Base-by-base conservation (phyloP, 192 early-diverging fungal genomes). In the Umbelopsis ramanniana region DNA sequence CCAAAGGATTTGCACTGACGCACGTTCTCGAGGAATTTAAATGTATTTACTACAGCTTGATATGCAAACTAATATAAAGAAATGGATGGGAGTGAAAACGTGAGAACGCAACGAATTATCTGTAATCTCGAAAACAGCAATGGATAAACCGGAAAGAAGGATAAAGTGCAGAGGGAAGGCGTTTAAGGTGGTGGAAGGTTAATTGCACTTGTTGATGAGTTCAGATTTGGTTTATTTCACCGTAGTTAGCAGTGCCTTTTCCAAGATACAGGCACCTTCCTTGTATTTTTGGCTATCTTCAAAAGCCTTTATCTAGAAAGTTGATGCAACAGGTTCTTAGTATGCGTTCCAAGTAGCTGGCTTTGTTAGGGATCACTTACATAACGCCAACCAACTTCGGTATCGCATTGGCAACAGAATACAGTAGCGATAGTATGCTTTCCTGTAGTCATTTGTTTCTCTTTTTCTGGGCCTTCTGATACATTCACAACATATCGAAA, bases 211-310 rank as follows among this genome's bases (percentile, higher is more conserved):
- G 6, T 43, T 43, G 40, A 5, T 43, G 40, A 43, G 3, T 43
- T 43, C 6, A 43, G 11, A 43, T 43, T 11, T 43, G 6, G 40
- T 5, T 43, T 6, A 37, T 63, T 66, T 74, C 68, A 69, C 57
- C 7, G 68, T 72, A 9, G 55, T 33, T 6, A 78, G 11, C 29
- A 78, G 53, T 40, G 60, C 70, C 24, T 66, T 74, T 55, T 79
- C 77, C 21, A 79, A 38, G 33, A 79, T 74, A 43, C 74, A 79
- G 35, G 74, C 74, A 45, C 77, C 77, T 74, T 79, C 77, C 29
- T 79, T 79, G 67, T 79, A 79, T 66, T 74, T 71, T 73, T 79
- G 74, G 22, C 55, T 54, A 14, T 74, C 66, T 54, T 72, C 69
- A 71, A 66, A 79, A 23, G 77, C 77, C 43, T 79, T 79, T 48